Evolutionary conservation across 371 early-diverging fungal species (phyloP).

Genomic region (Rhizopus stolonifer): DNA sequence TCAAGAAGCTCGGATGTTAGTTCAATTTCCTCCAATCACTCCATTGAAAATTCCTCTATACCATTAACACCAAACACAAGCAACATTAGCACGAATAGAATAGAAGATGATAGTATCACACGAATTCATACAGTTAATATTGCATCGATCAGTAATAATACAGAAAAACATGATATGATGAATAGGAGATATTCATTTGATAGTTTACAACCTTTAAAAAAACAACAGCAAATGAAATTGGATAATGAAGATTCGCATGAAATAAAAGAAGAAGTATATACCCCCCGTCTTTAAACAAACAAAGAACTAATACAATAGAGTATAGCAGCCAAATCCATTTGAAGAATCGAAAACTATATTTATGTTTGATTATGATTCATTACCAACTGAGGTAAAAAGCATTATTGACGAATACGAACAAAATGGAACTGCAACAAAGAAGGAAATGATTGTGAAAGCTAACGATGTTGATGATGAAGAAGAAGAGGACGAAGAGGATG

Average conservation of each 20-base stretch:
- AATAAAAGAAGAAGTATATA: neutral
- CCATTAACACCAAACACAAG: neutral
- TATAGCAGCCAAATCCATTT: neutral
- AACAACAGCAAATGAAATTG: neutral
- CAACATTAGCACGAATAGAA: neutral
- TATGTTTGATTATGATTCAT: constrained; percentile 33
- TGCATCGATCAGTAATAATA: neutral
- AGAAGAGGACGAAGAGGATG: constrained; percentile 16
- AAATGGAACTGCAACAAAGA: constrained; percentile 16
- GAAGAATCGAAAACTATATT: constrained; percentile 1
- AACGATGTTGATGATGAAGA: constrained; percentile 4
- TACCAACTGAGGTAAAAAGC: constrained; percentile 28
- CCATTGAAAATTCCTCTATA: neutral
- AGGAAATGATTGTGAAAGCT: constrained; percentile 5
- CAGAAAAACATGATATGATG: neutral
- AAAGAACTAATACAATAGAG: neutral
- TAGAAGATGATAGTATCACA: neutral
- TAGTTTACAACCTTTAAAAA: constrained; percentile 4
- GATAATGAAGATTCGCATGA: neutral
- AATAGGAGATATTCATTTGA: constrained; percentile 23
- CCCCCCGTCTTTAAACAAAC: too few relatives aligned
- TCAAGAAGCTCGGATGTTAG: neutral
- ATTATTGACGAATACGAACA: constrained; percentile 23
- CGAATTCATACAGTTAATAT: neutral
- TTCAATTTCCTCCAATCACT: constrained; percentile 1